phyloP scores from a whole-genome alignment of 768 basidiomycete genomes.

The Russula sp. region DNA sequence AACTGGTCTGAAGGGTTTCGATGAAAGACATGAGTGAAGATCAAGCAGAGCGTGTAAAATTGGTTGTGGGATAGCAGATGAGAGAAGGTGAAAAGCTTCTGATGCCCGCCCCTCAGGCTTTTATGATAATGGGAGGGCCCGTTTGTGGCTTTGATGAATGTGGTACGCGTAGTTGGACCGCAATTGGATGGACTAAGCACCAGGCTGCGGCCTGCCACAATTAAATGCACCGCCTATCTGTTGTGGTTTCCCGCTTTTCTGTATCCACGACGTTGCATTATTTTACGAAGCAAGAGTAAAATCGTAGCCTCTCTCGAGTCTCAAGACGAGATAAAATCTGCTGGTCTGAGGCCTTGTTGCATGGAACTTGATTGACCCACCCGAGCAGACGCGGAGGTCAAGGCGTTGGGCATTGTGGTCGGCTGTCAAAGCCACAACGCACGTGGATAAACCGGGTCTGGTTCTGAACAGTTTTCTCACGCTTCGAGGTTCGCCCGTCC shows the following conservation, averaged over 20 bases:
- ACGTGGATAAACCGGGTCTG: no score
- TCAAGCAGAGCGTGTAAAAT: background rate
- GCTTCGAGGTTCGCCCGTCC: no score
- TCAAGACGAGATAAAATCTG: background rate
- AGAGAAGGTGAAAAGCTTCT: background rate
- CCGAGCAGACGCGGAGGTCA: no score
- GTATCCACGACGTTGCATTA: background rate
- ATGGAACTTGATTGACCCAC: no score
- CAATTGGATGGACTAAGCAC: background rate
- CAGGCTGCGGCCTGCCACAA: background rate
- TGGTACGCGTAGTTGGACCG: background rate
- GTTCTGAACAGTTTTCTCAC: no score
- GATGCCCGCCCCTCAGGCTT: background rate
- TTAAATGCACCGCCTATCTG: background rate
- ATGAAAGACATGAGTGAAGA: conserved; percentile 1
- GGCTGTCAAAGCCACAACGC: no score
- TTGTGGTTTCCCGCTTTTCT: no score
- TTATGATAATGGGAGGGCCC: background rate
- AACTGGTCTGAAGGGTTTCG: background rate
- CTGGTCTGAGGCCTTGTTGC: no score
- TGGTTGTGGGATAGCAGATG: background rate
- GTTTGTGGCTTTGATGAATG: background rate
- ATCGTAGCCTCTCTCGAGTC: no score
- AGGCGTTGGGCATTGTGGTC: no score
- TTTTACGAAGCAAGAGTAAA: background rate